phyloP scores from a whole-genome alignment of 495 filamentous ascomycete genomes.

The Penicillium salamii region DNA sequence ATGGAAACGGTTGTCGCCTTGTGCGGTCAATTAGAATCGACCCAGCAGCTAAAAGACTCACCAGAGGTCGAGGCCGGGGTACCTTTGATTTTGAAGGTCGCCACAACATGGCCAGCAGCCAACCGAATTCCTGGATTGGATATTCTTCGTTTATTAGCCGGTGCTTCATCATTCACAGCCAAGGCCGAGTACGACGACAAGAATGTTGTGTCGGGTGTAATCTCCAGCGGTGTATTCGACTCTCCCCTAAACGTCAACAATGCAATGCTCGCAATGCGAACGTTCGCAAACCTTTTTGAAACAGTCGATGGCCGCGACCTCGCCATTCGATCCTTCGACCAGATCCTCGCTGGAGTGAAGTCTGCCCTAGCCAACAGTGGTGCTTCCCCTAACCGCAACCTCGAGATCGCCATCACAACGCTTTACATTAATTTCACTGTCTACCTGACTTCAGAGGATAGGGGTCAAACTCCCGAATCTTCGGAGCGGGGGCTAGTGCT shows the following conservation, averaged over 20 bases:
- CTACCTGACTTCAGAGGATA: conserved; percentile 45
- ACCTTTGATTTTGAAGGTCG: conserved; percentile 60
- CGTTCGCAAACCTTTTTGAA: conserved; percentile 84
- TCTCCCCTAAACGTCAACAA: conserved; percentile 62
- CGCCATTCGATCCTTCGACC: conserved; percentile 56
- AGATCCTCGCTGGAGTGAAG: conserved; percentile 50
- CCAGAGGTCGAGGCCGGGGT: conserved; percentile 46
- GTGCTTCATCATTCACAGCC: conserved; percentile 59
- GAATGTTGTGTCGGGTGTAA: conserved; percentile 42
- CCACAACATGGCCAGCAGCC: conserved; percentile 71
- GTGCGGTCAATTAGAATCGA: conserved; percentile 55
- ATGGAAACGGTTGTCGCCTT: conserved; percentile 54
- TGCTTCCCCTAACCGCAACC: conserved; percentile 66
- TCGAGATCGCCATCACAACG: conserved; percentile 78
- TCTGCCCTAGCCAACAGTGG: conserved; percentile 40
- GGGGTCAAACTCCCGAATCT: conserved; percentile 36
- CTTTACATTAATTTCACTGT: conserved; percentile 83
- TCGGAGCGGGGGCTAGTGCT: conserved; percentile 58
- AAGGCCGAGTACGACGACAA: conserved; percentile 57
- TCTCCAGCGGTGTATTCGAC: conserved; percentile 55
- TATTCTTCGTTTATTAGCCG: conserved; percentile 74
- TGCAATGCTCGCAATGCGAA: conserved; percentile 79
- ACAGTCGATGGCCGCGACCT: conserved; percentile 67
- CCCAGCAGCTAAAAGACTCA: conserved; percentile 31
- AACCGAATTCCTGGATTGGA: conserved; percentile 83